Base-by-base conservation (phyloP, 2,329 filamentous ascomycete genomes). In the Ophiostoma sp. region DNA sequence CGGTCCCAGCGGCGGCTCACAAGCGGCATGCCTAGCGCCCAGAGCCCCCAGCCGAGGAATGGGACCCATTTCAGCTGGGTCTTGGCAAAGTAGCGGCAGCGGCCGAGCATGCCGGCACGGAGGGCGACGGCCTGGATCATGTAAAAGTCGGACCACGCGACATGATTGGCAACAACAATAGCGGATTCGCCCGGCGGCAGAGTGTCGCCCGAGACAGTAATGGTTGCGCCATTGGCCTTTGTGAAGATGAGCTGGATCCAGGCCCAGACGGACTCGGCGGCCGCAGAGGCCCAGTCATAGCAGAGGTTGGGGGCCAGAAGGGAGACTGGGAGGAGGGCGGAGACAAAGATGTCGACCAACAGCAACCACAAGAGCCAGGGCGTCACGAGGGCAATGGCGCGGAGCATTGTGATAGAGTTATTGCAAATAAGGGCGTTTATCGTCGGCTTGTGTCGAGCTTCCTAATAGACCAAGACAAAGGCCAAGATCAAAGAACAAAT, bases 1-100 rank as follows among this genome's bases (percentile, higher is more conserved):
- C 80, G 80, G 74, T 83, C 81, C 86, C 87, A 89, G 69, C 85
- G 84, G 68, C 87, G 79, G 74, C 82, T 87, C 31, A 89, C 85
- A 78, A 89, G 81, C 7, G 86, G 87, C 85, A 89, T 88, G 2
- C 86, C 85, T 81, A 89, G 87, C 3, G 84, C 86, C 86, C 86
- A 88, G 44, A 89, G 79, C 1, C 86, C 87, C 87, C 86, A 89
- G 23, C 87, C 86, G 8, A 89, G 79, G 72, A 89, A 85, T 4
- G 86, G 87, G 15, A 89, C 84, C 78, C 82, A 81, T 72, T 82
- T 82, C 71, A 89, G 80, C 76, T 87, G 82, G 71, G 83, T 81
- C 78, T 89, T 89, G 70, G 86, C 84, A 76, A 89, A 88, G 81
- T 86, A 89, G 36, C 86, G 83, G 75, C 85, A 88, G 68, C 85